Base-by-base conservation (phyloP, 192 early-diverging fungal genomes). In the Podila horticola region DNA sequence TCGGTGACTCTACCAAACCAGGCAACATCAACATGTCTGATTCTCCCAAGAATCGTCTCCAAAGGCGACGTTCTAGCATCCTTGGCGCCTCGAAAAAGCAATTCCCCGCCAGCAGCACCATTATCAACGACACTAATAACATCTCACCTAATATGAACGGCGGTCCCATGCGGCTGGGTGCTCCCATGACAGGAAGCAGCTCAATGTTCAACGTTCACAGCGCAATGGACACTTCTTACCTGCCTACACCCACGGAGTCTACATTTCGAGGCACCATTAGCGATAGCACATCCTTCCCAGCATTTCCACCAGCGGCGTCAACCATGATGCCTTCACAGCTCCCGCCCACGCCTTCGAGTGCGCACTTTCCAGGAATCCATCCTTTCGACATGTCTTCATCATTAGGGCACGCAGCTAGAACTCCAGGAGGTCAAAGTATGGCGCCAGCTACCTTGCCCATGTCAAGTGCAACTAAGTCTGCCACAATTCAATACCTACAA, bases 401-500 rank as follows among this genome's bases (percentile, higher is more conserved):
- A 24, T 26, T 22, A 2, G 41, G n/a, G n/a, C n/a, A 45, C 15
- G 24, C 52, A 9, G 4, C 22, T 6, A 55, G 7, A 26, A 9
- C 19, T 22, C 20, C 20, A 6, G 50, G 50, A 24, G 12, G 22
- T 4, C 20, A 10, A 11, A 9, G 52, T 1, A 26, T 55, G 24
- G 52, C 6, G 5, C n/a, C 20, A 36, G 34, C 34, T 24, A 12
- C 41, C 15, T 55, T 24, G 24, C 12, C 52, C 52, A 77, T 71
- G 58, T 58, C 69, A 2, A 71, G 28, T 10, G 58, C 62, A 28
- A 66, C 69, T 1, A 71, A 70, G 12, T 55, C 63, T 3, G 64
- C 64, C 6, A 62, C 75, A 5, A 71, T 77, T 24, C 69, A 77
- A 24, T 77, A 71, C 48, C 67, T 77, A 20, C 75, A 77, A 10